A percentile compares a stretch with the other conserved stretches of the same genome.
phyloP scores from a whole-genome alignment of 768 basidiomycete genomes.

The Clavulina sp. region DNA sequence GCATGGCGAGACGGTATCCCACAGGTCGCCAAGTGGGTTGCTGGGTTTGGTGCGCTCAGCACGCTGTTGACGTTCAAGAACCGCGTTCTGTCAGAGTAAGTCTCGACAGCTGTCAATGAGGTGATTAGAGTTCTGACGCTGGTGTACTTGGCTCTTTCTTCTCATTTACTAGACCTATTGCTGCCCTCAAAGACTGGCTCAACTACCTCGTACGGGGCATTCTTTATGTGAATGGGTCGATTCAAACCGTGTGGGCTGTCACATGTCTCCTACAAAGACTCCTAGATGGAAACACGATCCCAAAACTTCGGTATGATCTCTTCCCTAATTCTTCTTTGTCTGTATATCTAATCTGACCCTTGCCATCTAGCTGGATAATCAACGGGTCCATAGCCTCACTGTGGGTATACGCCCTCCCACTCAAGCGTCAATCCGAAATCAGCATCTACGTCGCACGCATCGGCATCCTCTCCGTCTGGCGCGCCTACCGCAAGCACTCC shows the following conservation, averaged over 20 bases:
- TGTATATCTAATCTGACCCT: not conserved
- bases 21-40: constrained; percentile 7
- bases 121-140: not conserved
- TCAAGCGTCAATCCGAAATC: not conserved
- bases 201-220: constrained; percentile 5
- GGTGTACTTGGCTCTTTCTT: not conserved
- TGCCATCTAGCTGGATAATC: not conserved
- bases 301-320: not conserved
- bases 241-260: constrained; percentile 8
- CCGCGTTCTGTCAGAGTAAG: not conserved
- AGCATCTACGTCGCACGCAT: not conserved
- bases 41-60: constrained; percentile 4
- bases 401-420: not conserved
- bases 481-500: not conserved
- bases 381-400: not conserved
- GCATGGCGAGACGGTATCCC: constrained; percentile 1
- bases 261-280: constrained; percentile 7
- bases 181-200: not conserved
- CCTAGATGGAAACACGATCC: not conserved
- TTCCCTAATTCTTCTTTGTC: not conserved
- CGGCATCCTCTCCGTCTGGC: not conserved
- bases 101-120: not conserved
- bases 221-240: constrained; percentile 5
- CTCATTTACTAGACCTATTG: not conserved
- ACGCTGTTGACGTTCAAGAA: not conserved